Base-by-base conservation (phyloP, 2,329 filamentous ascomycete genomes). In the Penicillium corylophilum region DNA sequence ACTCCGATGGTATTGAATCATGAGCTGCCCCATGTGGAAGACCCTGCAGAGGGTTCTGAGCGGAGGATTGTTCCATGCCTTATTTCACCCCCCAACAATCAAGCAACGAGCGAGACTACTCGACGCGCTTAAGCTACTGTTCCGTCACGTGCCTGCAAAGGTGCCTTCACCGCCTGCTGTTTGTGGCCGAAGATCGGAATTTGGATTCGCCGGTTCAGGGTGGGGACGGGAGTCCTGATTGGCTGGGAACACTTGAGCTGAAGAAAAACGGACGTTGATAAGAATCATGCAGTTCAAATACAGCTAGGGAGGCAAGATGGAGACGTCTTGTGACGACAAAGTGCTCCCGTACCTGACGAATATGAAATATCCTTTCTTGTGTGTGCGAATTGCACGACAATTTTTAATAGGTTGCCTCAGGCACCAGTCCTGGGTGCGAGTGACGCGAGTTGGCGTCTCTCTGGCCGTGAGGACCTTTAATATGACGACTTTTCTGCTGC, bases 51-150 rank as follows among this genome's bases (percentile, higher is more conserved):
- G 64, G 53, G 47, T 63, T 66, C 41, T 66, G 63, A 26, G 64
- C 55, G 36, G 68, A 58, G 16, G 63, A 63, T 57, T 67, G 68
- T 57, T 73, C 71, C 71, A 74, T 74, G 45, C 43, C 64, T 51
- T 42, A 50, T 35, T 18, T 15, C 31, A 48, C 36, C n/a, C 20
- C 12, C 38, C 28, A n/a, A 35, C 16, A 18, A 12, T 26, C 26
- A 28, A 39, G 9, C 36, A 24, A 23, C 18, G 10, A 44, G 31
- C 18, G 12, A 44, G 31, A 42, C 10, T 13, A 13, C 12, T 29
- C 22, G 35, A 53, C 41, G 46, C 26, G 43, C 48, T 50, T 50
- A 50, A 43, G 42, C 51, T 53, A 53, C 46, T 43, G 10, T 31
- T 22, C 18, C 18, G 33, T 57, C 55, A 56, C 53, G 53, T 56